A percentile compares a stretch with the other conserved stretches of the same genome.
Conservation (phyloP, 169 alveolate genomes). For the Plasmodium inui region DNA sequence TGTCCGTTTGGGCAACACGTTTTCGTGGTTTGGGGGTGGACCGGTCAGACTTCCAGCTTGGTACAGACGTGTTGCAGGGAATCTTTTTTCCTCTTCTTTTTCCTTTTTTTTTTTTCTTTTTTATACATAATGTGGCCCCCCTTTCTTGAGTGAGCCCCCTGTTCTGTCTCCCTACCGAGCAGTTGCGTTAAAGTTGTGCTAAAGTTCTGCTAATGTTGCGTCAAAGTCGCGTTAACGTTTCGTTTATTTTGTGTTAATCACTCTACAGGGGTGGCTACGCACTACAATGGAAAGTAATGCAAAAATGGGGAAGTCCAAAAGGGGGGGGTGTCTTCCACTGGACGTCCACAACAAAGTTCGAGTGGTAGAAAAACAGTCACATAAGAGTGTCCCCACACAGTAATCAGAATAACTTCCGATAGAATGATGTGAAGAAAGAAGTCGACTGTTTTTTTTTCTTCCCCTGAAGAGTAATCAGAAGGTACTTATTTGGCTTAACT, state of each 20-base stretch:
- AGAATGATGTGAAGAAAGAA: no score
- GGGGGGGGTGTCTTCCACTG: neutral
- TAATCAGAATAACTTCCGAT: neutral
- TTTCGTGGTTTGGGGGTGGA: neutral
- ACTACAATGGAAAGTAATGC: neutral
- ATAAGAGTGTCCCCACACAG: neutral
- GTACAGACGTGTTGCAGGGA: neutral
- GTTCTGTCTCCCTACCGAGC: neutral
- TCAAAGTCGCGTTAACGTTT: no score
- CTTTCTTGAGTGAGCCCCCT: neutral
- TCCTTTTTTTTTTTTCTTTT: no score
- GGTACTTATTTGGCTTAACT: neutral
- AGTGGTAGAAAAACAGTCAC: neutral
- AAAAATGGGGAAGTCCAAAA: neutral
- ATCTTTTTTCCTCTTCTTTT: neutral
- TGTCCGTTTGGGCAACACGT: neutral
- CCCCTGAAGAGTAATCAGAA: neutral
- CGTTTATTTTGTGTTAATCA: neutral
- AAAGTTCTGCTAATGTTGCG: no score
- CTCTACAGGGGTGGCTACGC: neutral
- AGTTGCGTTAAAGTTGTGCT: neutral
- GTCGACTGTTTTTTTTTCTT: neutral
- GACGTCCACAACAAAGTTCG: neutral
- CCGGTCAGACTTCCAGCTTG: neutral
- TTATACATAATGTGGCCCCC: neutral